Conservation (phyloP, 345 rosid genomes). For the Turnera subulata region DNA sequence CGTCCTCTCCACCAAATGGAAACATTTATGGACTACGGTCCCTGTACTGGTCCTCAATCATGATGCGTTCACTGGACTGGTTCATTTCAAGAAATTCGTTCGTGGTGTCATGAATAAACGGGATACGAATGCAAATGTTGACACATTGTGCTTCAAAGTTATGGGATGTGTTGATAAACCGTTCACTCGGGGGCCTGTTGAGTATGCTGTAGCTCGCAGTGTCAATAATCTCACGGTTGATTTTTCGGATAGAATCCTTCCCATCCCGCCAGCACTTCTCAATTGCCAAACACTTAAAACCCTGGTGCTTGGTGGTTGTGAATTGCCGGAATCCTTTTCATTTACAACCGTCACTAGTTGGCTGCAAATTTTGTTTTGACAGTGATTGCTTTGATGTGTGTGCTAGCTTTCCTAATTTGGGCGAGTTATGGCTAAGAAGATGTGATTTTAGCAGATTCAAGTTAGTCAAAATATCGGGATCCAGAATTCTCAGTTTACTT, state of each 20-base stretch:
- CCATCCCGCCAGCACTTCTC: too few relatives aligned
- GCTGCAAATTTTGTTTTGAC: too few relatives aligned
- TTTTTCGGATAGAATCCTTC: too few relatives aligned
- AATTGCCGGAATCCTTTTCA: neutral
- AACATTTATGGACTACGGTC: neutral
- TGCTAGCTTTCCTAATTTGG: neutral
- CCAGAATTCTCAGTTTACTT: neutral
- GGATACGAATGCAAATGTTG: neutral
- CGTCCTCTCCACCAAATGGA: neutral
- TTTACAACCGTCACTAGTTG: neutral
- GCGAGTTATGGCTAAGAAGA: neutral
- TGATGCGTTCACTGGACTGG: neutral
- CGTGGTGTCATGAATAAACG: neutral
- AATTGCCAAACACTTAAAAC: neutral
- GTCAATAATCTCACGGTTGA: neutral
- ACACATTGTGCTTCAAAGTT: neutral
- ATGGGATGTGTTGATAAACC: neutral
- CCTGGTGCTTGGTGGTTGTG: neutral
- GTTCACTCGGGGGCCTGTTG: too few relatives aligned
- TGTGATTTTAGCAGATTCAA: too few relatives aligned
- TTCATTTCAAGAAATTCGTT: neutral
- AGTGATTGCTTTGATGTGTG: neutral
- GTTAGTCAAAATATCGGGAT: neutral
- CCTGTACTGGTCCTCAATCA: neutral
- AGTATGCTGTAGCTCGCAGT: neutral